Percentiles rank a stretch among this genome's conserved stretches.
These are phyloP conservation scores for Arachnomyces sp. DNA, from an alignment of 2,329 filamentous ascomycete genomes.

Conservation along the genomic window DNA sequence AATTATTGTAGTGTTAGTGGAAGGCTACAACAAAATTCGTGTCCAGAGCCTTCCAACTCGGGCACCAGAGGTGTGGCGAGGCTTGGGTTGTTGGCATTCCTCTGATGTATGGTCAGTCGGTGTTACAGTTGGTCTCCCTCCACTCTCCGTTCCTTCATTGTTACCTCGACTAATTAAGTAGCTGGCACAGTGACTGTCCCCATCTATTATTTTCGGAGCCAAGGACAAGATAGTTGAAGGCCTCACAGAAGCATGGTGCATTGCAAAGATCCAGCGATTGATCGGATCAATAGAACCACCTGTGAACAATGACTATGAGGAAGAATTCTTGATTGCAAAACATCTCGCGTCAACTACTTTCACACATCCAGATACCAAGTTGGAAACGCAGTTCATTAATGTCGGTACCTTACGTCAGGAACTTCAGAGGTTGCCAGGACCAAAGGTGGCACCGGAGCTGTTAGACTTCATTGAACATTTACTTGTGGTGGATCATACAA, in stretches of 20 bases:
- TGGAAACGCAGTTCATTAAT: conserved; percentile 1
- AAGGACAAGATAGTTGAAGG: conserved; percentile 4
- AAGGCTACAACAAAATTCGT: conserved; percentile 6
- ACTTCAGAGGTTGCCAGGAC: conserved; percentile 4
- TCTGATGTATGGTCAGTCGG: conserved; percentile 11
- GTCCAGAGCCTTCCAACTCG: conserved; percentile 8
- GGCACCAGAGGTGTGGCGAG: conserved; percentile 10
- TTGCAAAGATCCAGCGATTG: conserved; percentile 1
- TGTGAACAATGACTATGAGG: background rate
- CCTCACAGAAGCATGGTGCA: background rate
- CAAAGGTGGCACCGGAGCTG: conserved; percentile 1
- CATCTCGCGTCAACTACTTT: conserved; percentile 1
- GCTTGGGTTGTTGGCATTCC: conserved; percentile 9
- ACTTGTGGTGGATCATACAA: conserved; percentile 5
- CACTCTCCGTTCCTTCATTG: too few relatives aligned
- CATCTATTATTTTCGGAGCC: conserved; percentile 4
- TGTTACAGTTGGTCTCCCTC: conserved; percentile 8
- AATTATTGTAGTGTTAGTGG: conserved; percentile 3
- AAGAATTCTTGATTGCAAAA: background rate
- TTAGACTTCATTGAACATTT: conserved; percentile 8
- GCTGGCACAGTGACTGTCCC: conserved; percentile 5
- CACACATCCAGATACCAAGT: conserved; percentile 1
- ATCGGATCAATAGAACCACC: background rate
- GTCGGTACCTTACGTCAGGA: conserved; percentile 4
- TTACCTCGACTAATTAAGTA: background rate